phyloP scores from a whole-genome alignment of 805 yeast genomes.

The Spencermartinsiella europaea region DNA sequence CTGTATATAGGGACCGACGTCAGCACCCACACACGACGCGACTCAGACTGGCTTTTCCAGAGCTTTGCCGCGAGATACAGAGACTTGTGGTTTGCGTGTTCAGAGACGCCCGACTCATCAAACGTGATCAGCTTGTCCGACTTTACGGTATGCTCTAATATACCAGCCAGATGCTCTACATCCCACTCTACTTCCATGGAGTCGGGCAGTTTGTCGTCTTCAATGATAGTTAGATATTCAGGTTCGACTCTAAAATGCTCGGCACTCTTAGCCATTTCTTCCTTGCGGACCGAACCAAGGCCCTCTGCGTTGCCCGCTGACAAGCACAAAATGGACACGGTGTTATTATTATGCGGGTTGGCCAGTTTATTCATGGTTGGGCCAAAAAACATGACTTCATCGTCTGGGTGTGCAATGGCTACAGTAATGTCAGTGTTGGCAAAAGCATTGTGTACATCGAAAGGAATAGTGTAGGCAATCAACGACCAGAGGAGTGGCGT shows the following conservation, averaged over 20 bases:
- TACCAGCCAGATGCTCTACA: constrained; percentile 34
- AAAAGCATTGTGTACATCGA: constrained; percentile 15
- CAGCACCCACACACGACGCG: constrained; percentile 27
- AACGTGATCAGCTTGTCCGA: constrained; percentile 58
- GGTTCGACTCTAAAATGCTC: constrained; percentile 35
- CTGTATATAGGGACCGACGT: constrained; percentile 32
- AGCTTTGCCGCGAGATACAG: constrained; percentile 21
- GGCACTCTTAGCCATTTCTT: constrained; percentile 57
- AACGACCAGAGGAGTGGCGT: constrained; percentile 16
- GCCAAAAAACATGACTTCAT: constrained; percentile 94
- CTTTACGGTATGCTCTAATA: constrained; percentile 31
- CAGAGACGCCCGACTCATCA: constrained; percentile 76
- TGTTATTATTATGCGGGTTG: constrained; percentile 44
- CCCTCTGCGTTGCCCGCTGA: constrained; percentile 76
- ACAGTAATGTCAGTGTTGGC: constrained; percentile 31
- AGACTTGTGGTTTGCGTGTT: constrained; percentile 75
- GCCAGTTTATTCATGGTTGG: constrained; percentile 62
- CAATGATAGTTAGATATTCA: constrained; percentile 42
- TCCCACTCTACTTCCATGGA: constrained; percentile 69
- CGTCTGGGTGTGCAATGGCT: constrained; percentile 94
- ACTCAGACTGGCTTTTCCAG: constrained; percentile 8
- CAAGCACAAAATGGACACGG: constrained; percentile 58
- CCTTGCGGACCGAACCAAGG: constrained; percentile 55
- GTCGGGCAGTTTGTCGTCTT: constrained; percentile 52
- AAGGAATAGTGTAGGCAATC: constrained; percentile 9